These are phyloP conservation scores for Chaetomiaceae sp. DNA, from an alignment of 2,329 filamentous ascomycete genomes.

Conservation along the genomic window DNA sequence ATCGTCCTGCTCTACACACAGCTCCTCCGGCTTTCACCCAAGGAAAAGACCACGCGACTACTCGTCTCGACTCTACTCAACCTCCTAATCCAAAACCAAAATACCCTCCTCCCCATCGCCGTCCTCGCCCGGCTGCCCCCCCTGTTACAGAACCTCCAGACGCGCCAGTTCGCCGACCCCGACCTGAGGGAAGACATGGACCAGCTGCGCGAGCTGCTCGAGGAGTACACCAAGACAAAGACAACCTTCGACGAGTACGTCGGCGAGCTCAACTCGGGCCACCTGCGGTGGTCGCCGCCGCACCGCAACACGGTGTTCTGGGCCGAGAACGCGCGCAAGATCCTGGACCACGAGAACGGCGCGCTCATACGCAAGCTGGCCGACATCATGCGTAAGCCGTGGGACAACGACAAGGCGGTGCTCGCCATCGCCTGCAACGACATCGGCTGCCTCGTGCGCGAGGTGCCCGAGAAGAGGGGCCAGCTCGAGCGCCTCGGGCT, in stretches of 20 bases:
- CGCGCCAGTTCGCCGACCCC: slow-evolving; percentile 59
- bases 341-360: slow-evolving; percentile 77
- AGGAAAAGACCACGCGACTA: slow-evolving; percentile 94
- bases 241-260: slow-evolving; percentile 85
- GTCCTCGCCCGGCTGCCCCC: slow-evolving; percentile 76
- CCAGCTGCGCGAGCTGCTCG: slow-evolving; percentile 56
- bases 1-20: slow-evolving; percentile 89
- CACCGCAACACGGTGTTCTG: slow-evolving; percentile 85
- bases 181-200: slow-evolving; percentile 60
- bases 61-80: slow-evolving; percentile 86
- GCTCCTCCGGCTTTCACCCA: slow-evolving; percentile 84
- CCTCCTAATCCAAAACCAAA: slow-evolving; percentile 65
- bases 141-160: slow-evolving; percentile 57
- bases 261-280: slow-evolving; percentile 78
- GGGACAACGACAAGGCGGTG: slow-evolving; percentile 78
- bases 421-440: slow-evolving; percentile 92
- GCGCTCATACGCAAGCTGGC: slow-evolving; percentile 73
- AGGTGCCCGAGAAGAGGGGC: slow-evolving; percentile 77
- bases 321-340: slow-evolving; percentile 83
- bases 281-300: slow-evolving; percentile 88
- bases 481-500: slow-evolving; percentile 78
- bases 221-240: slow-evolving; percentile 65
- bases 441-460: slow-evolving; percentile 80
- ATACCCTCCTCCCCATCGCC: slow-evolving; percentile 75
- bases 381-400: slow-evolving; percentile 72